A percentile compares a stretch with the other conserved stretches of the same genome.
phyloP scores from a whole-genome alignment of 108 stramenopile genomes.

The Nannochloropsis gaditana region DNA sequence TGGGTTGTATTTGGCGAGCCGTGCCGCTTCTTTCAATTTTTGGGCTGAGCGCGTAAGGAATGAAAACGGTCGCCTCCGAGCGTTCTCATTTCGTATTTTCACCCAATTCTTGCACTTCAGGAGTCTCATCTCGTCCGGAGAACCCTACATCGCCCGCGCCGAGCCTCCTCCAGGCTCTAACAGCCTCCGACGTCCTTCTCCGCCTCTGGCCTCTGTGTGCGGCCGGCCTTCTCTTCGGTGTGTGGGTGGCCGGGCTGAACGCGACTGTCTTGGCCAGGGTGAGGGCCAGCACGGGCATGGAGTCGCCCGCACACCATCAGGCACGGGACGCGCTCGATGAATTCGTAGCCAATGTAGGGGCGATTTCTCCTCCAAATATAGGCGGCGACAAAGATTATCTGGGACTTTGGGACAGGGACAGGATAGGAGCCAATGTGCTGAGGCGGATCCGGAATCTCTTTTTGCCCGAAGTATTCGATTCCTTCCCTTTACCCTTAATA shows the following conservation, averaged over 20 bases:
- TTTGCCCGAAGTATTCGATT: background rate
- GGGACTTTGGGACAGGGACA: too few species aligned
- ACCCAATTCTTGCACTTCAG: too few species aligned
- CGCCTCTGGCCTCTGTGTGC: background rate
- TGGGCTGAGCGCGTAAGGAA: too few species aligned
- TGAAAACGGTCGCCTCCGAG: too few species aligned
- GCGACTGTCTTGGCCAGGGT: background rate
- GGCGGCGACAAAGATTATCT: too few species aligned
- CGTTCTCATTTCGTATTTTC: too few species aligned
- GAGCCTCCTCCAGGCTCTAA: conserved; percentile 15
- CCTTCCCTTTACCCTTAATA: background rate
- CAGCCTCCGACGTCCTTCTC: background rate
- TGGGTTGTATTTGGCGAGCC: too few species aligned
- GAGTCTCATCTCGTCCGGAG: too few species aligned
- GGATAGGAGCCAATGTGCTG: background rate
- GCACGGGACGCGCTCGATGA: background rate
- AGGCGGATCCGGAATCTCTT: background rate
- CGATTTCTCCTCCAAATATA: background rate
- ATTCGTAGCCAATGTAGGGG: background rate
- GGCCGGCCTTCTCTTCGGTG: conserved; percentile 7
- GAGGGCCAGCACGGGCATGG: background rate
- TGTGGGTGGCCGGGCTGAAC: background rate
- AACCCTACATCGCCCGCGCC: background rate
- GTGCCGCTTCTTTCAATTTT: too few species aligned
- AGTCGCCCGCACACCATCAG: background rate